Base-by-base conservation (phyloP, 2,329 filamentous ascomycete species). In the Penicillium sp. region DNA sequence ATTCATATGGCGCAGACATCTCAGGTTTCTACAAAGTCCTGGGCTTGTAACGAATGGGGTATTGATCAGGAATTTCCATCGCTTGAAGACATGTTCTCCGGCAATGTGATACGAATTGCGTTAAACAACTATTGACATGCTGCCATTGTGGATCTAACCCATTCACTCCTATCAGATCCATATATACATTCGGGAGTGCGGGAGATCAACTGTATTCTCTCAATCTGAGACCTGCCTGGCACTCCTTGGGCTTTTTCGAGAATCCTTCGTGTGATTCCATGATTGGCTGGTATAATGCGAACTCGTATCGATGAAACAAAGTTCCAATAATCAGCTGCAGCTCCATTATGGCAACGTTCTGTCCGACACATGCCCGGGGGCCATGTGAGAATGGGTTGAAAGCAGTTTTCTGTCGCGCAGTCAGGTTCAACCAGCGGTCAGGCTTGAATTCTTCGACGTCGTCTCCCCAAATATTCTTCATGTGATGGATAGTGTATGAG, bases 331-430 rank as follows among this genome's bases (percentile, higher is more conserved):
- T 75, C 40, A 76, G 60, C 13, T 72, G 65, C 52, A 76, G 59
- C 46, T 75, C 73, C 71, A 77, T 76, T 39, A 74, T 67, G 3
- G 75, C 75, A 27, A 77, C 69, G 56, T 77, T 76, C 40, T 73
- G 68, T 4, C 74, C 74, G 32, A 77, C 72, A 54, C 75, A 77
- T n/a, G 74, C 71, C 15, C 75, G 64, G 8, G 75, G 73, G 2
- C 73, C 75, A 53, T 74, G 73, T 25, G 71, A 75, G 58, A 77
- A 77, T 7, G 73, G 72, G 45, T 75, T 74, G 56, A 75, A 76
- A 0, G 49, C 48, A 0, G 66, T 65, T 40, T 64, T 61, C 61
- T 75, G 75, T 60, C 73, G 71, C 44, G 57, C 27, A 16, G 59
- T 60, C n/a, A 62, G 41, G 18, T 57, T 42, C 10, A 66, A 40